Evolutionary conservation across 2,329 filamentous ascomycete species (phyloP).

Genomic region (Hypoxylon sp.): DNA sequence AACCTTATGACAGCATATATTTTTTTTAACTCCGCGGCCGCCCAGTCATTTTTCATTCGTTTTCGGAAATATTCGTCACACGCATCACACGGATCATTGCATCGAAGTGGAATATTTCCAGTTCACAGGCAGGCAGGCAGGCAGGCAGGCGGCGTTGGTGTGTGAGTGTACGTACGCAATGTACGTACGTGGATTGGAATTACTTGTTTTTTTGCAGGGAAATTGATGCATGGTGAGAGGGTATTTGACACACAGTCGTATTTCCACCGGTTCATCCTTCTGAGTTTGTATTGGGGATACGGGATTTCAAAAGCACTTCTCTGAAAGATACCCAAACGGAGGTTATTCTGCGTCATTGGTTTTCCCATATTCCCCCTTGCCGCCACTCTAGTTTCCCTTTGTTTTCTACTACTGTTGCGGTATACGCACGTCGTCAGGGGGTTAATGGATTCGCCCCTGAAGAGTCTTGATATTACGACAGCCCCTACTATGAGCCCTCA

Average conservation of each 20-base stretch:
- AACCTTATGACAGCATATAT: constrained; percentile 34
- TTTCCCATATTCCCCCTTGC: constrained; percentile 30
- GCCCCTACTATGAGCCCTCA: constrained; percentile 33
- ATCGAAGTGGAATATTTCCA: constrained; percentile 38
- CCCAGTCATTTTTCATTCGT: constrained; percentile 36
- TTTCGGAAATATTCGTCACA: constrained; percentile 35
- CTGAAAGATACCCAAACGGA: constrained; percentile 48
- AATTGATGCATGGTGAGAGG: constrained; percentile 44
- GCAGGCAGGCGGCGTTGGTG: constrained; percentile 44
- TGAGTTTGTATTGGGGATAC: constrained; percentile 45
- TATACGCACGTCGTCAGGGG: constrained; percentile 39
- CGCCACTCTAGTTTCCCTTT: constrained; percentile 35
- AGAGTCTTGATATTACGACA: constrained; percentile 40
- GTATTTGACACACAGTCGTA: constrained; percentile 38
- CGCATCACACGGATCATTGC: constrained; percentile 47
- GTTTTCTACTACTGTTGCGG: constrained; percentile 34
- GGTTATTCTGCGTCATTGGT: constrained; percentile 47
- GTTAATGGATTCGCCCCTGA: constrained; percentile 42
- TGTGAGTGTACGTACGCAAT: constrained; percentile 28
- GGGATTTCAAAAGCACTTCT: constrained; percentile 45
- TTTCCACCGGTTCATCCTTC: constrained; percentile 40
- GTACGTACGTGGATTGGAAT: constrained; percentile 33
- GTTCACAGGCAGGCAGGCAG: constrained; percentile 36
- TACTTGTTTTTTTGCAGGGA: constrained; percentile 34
- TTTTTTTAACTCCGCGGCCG: constrained; percentile 29